Evolutionary conservation across 106 monocot genomes (phyloP).

Genomic region (Amphibolis antarctica): DNA sequence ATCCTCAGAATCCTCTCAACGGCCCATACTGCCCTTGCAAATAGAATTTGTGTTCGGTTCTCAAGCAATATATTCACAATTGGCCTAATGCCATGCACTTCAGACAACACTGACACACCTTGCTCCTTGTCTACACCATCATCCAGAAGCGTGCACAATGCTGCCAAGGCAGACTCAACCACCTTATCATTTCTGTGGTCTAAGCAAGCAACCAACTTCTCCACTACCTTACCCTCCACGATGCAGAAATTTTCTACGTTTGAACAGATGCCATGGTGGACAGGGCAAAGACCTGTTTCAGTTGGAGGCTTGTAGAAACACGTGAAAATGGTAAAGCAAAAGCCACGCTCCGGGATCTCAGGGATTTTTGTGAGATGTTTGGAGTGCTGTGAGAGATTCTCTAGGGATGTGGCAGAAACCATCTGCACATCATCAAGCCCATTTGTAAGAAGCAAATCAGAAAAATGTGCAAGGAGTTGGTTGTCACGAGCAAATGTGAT

Average conservation of each 20-base stretch:
- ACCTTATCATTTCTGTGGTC: conserved; percentile 73
- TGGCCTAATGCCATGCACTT: conserved; percentile 49
- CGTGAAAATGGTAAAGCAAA: conserved; percentile 2
- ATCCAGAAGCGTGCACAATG: conserved; percentile 27
- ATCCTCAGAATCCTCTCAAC: conserved; percentile 78
- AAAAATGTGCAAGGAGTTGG: conserved; percentile 50
- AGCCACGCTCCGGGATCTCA: conserved; percentile 5
- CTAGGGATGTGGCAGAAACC: conserved; percentile 54
- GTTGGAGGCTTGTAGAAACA: conserved; percentile 31
- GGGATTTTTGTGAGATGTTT: conserved; percentile 32
- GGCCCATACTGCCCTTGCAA: conserved; percentile 70
- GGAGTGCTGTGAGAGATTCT: conserved; percentile 72
- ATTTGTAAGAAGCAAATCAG: conserved; percentile 63
- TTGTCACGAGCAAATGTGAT: conserved; percentile 41
- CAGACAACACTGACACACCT: conserved; percentile 45
- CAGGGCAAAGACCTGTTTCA: conserved; percentile 32
- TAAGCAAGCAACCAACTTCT: conserved; percentile 65
- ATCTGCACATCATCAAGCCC: conserved; percentile 66
- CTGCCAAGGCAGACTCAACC: conserved; percentile 61
- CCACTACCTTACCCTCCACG: conserved; percentile 59
- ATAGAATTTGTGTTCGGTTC: conserved; percentile 45
- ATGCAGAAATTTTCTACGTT: conserved; percentile 69
- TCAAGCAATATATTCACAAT: conserved; percentile 61
- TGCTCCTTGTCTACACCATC: conserved; percentile 37
- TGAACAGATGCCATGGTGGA: conserved; percentile 74